A percentile compares a stretch with the other conserved stretches of the same genome.
Conservation (phyloP, 1,284 basidiomycete species). For the Entoloma clypeatum region DNA sequence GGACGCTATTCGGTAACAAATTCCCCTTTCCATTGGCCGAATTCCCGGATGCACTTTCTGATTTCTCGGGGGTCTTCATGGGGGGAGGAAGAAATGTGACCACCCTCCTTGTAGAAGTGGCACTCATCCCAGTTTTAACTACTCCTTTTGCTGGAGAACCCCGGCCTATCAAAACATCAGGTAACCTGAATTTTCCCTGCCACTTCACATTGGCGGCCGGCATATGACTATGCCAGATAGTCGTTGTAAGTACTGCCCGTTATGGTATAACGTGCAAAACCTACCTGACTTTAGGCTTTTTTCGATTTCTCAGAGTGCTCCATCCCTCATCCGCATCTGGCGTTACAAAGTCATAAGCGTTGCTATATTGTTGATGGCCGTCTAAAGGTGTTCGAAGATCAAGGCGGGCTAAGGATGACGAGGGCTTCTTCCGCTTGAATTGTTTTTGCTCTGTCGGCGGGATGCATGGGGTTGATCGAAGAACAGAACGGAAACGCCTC, state of each 20-base stretch:
- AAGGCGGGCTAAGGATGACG: neutral
- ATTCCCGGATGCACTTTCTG: neutral
- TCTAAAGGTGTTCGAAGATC: neutral
- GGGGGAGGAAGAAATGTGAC: conserved; percentile 48
- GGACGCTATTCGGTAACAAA: neutral
- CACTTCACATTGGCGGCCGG: conserved; percentile 26
- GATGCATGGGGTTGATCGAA: too few species aligned
- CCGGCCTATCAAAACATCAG: conserved; percentile 15
- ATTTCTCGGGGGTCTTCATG: conserved; percentile 7
- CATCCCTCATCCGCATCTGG: conserved; percentile 44
- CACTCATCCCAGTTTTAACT: conserved; percentile 23
- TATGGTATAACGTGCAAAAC: conserved; percentile 1
- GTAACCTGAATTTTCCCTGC: conserved; percentile 39
- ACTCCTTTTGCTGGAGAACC: conserved; percentile 6
- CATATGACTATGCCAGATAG: neutral
- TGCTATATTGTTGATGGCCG: neutral
- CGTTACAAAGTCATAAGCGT: conserved; percentile 32
- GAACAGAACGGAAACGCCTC: too few species aligned
- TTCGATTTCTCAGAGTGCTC: conserved; percentile 40
- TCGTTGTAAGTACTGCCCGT: neutral
- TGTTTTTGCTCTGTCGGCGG: too few species aligned
- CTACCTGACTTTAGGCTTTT: conserved; percentile 28
- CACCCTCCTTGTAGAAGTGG: conserved; percentile 31
- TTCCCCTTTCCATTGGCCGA: neutral
- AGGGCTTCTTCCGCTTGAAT: conserved; percentile 1